Evolutionary conservation across 176 grass and related monocot species (phyloP).

Genomic region (Oropetium thomaeum): DNA sequence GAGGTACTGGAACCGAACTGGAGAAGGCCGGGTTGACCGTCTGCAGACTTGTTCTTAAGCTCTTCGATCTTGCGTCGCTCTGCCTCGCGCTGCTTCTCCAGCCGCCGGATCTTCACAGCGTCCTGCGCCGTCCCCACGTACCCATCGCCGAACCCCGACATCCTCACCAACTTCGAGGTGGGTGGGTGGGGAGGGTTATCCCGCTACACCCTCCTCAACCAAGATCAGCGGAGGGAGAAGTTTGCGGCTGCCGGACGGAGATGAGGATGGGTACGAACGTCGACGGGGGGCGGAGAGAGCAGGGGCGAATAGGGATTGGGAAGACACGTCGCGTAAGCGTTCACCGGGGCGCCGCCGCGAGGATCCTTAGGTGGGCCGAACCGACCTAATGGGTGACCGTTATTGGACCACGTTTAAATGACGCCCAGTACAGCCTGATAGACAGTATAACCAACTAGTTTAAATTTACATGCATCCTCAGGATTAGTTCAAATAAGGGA

Average conservation of each 20-base stretch:
- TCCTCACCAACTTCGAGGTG: slow-evolving; percentile 9
- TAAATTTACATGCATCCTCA: too few species aligned
- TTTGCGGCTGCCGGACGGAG: neutral
- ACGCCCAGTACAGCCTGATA: too few species aligned
- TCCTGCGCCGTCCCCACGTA: slow-evolving; percentile 95
- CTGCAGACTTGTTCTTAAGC: slow-evolving; percentile 79
- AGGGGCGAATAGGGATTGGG: slow-evolving; percentile 18
- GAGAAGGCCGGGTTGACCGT: slow-evolving; percentile 83
- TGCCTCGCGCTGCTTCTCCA: slow-evolving; percentile 97
- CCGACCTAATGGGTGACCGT: too few species aligned
- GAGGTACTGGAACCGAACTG: slow-evolving; percentile 99
- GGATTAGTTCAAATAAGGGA: too few species aligned
- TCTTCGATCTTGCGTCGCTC: slow-evolving; percentile 96
- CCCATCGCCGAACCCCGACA: slow-evolving; percentile 94
- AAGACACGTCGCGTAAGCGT: neutral
- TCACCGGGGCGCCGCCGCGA: neutral
- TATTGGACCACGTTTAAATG: too few species aligned
- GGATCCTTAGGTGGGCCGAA: too few species aligned
- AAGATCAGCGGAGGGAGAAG: neutral
- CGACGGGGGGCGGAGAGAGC: neutral
- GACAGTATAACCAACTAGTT: too few species aligned
- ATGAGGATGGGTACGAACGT: neutral
- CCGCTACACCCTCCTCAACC: neutral
- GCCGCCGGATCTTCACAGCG: slow-evolving; percentile 89
- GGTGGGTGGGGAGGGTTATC: too few species aligned